Base-by-base conservation (phyloP, 768 basidiomycete genomes). In the Mycena latifolia region DNA sequence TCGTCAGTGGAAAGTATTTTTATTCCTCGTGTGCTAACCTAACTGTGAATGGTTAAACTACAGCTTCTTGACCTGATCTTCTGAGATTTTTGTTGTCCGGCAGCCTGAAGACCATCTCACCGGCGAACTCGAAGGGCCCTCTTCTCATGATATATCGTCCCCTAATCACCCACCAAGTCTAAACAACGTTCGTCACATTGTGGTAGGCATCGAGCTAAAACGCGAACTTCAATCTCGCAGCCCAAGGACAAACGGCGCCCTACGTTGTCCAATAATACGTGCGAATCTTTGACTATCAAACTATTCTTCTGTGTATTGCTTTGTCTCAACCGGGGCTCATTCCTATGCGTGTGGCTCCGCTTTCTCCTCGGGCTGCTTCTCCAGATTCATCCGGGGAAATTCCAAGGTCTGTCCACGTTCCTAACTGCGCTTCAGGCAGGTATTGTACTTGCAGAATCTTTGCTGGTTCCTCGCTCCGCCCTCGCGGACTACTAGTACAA, bases 191-290 rank as follows among this genome's bases (percentile, higher is more conserved):
- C 39, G 45, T 15, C n/a, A 24, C 45, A 46, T 25, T 46, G 37
- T 65, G 68, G 61, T 69, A 69, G 55, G 20, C 64, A 69, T 69
- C 68, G 68, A 69, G 24, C 64, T 54, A 31, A 62, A 69, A 65
- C 58, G 28, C 46, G 45, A 61, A 54, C 59, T 29, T 41, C 28
- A 46, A 29, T 28, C 22, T 11, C 31, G 31, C 14, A 17, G 17
- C 14, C 37, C 17, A 14, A 18, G 2, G 22, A 46, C 15, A 22
- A 9, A 10, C 37, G 51, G 47, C 35, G 37, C 2, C 18, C 18
- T n/a, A n/a, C 8, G 37, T 45, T 41, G 11, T 45, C 35, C n/a
- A 43, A 43, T 43, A 39, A 61, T 61, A 31, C 41, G 1, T 55
- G 53, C 12, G 47, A 60, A 60, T 43, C 50, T 48, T 24, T 58